Evolutionary conservation across 2,329 filamentous ascomycete genomes (phyloP).

Genomic region (Ascochyta lentis): DNA sequence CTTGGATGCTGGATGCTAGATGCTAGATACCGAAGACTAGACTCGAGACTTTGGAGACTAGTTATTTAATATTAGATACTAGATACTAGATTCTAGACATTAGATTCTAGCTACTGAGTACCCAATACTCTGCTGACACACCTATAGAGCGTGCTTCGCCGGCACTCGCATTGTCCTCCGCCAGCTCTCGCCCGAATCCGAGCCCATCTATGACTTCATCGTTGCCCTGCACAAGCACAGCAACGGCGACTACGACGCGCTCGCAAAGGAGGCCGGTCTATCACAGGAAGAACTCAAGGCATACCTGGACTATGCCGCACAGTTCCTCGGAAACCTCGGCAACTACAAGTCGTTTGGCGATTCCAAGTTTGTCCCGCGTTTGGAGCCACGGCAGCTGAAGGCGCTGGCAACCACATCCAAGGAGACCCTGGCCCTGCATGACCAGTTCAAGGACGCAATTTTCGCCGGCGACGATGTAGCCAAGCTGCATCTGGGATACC

Average conservation of each 20-base stretch:
- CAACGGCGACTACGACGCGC: conserved; percentile 57
- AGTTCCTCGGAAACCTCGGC: conserved; percentile 62
- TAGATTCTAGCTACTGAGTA: neutral
- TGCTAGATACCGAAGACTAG: no score
- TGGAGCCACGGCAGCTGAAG: conserved; percentile 52
- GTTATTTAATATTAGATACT: no score
- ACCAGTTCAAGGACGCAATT: conserved; percentile 54
- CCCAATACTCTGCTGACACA: conserved; percentile 2
- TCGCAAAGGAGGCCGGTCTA: conserved; percentile 53
- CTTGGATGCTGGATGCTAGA: no score
- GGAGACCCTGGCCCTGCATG: conserved; percentile 50
- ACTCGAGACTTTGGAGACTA: no score
- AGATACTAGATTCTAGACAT: no score
- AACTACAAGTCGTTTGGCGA: conserved; percentile 62
- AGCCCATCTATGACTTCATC: conserved; percentile 62
- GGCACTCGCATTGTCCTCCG: conserved; percentile 61
- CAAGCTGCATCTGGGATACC: conserved; percentile 58
- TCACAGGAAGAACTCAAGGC: conserved; percentile 47
- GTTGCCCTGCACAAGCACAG: conserved; percentile 56
- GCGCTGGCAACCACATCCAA: conserved; percentile 53
- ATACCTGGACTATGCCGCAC: conserved; percentile 49
- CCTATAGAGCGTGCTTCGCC: conserved; percentile 52
- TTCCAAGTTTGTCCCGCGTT: conserved; percentile 60
- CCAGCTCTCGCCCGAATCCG: conserved; percentile 60
- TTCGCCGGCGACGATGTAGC: conserved; percentile 52